A percentile compares a stretch with the other conserved stretches of the same genome.
Evolutionary conservation across 179 eudicot species (phyloP).

Genomic region (Spergularia azorica): DNA sequence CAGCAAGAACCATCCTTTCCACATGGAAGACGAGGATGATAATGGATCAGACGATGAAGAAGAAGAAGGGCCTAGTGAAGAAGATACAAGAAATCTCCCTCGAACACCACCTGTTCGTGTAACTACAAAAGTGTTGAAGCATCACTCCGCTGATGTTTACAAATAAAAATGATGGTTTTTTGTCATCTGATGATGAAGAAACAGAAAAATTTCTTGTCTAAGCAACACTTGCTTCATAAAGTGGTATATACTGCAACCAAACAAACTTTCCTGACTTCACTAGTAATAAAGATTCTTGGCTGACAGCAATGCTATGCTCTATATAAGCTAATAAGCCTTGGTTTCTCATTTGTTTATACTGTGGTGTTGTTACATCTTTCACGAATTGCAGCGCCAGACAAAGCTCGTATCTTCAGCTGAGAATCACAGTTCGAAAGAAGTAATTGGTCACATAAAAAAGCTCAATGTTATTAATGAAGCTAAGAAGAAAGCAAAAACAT

Average conservation of each 20-base stretch:
- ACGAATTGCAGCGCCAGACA: conserved; percentile 41
- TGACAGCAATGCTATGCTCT: not conserved
- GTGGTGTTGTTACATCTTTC: conserved; percentile 15
- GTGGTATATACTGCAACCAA: conserved; percentile 37
- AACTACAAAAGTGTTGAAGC: conserved; percentile 58
- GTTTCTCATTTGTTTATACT: not conserved
- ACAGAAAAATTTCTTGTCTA: conserved; percentile 51
- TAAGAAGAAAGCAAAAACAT: conserved; percentile 64
- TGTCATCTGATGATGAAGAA: conserved; percentile 85
- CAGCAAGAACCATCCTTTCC: conserved; percentile 38
- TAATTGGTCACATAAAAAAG: conserved; percentile 81
- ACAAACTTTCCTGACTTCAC: not conserved
- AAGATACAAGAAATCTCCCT: conserved; percentile 22
- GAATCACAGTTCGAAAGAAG: conserved; percentile 71
- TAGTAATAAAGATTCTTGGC: not conserved
- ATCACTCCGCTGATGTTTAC: conserved; percentile 74
- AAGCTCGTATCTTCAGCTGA: conserved; percentile 48
- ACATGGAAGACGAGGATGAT: conserved; percentile 44
- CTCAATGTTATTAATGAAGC: conserved; percentile 53
- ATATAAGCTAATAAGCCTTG: not conserved
- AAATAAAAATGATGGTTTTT: conserved; percentile 71
- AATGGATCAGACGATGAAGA: conserved; percentile 27
- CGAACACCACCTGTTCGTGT: conserved; percentile 31
- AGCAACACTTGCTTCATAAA: conserved; percentile 50
- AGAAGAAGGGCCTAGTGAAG: conserved; percentile 38